Evolutionary conservation across 2,329 filamentous ascomycete species (phyloP).

Genomic region (Colletotrichum sp.): DNA sequence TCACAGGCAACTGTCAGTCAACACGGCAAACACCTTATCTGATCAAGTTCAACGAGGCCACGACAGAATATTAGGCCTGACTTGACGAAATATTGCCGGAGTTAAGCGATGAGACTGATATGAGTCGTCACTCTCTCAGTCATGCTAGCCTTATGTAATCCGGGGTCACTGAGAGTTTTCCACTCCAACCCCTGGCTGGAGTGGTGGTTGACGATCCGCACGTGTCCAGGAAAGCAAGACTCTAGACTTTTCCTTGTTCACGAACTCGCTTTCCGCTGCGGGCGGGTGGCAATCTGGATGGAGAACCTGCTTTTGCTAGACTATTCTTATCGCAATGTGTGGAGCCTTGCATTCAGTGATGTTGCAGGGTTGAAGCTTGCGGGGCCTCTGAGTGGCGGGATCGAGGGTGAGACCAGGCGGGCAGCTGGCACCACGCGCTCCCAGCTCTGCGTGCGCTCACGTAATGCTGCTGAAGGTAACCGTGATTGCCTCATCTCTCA

Average conservation of each 20-base stretch:
- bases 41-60: not conserved
- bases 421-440: not conserved
- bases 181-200: not conserved
- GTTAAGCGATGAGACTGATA: not conserved
- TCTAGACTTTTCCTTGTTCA: not conserved
- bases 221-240: not conserved
- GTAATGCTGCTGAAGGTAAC: not conserved
- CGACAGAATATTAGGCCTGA: not conserved
- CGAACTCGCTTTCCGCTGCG: not conserved
- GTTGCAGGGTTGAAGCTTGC: not conserved
- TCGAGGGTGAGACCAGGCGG: not conserved
- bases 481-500: conserved; percentile 3
- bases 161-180: not conserved
- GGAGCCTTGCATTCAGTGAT: not conserved
- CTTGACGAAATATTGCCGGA: not conserved
- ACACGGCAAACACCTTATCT: not conserved
- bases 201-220: not conserved
- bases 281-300: not conserved
- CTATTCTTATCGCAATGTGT: conserved; percentile 7
- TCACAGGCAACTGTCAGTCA: not conserved
- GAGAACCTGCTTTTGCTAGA: not conserved
- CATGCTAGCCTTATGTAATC: not conserved
- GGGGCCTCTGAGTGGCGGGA: not conserved
- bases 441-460: not conserved
- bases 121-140: not conserved